Evolutionary conservation across 345 rosid species (phyloP), one percentile per base, ranked within the genome.

Genomic region (Firmiana major): DNA sequence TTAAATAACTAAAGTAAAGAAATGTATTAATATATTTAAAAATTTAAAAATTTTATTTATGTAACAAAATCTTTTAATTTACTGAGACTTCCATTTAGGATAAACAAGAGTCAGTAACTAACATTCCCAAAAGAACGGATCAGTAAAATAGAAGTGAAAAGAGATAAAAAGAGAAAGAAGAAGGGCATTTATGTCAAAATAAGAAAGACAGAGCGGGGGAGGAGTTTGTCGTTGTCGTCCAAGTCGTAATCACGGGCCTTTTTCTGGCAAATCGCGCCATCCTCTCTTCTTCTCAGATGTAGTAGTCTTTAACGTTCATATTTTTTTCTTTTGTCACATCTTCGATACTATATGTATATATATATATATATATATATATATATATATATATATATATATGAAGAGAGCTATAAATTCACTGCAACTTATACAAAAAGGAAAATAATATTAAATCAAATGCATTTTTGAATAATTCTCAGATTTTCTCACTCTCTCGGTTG

Each of bases 211-310:
- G 22, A 1, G 40, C 8, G 28, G 40, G 1, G 13, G 0, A 28
- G 58, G 15, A 31, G 3, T 22, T 72, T 76, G 84, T 83, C 81
- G 75, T 67, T 73, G 83, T 79, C 75, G 19, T 53, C 45, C 73
- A 68, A 54, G 87, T 85, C 86, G 77, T 79, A 72, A 55, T 83
- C 90, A 78, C 74, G 21, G 15, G 53, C 72, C 69, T 85, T 78
- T 85, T 76, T 79, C 78, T 83, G 87, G 79, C 81, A 67, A 79
- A 83, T 85, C 85, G 77, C 82, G 70, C 73, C 78, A 75, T 66
- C 65, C 19, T 12, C 8, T 19, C 7, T 8, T 72, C 34, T 15
- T 63, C 62, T 62, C 67, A 76, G 40, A 59, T 21, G 42, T 57
- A 46, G 60, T 12, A n/a, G n/a, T 45, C 19, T 9, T n/a, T 43